These are phyloP conservation scores for Morella rubra DNA, from an alignment of 306 rosid species.

Conservation along the genomic window DNA sequence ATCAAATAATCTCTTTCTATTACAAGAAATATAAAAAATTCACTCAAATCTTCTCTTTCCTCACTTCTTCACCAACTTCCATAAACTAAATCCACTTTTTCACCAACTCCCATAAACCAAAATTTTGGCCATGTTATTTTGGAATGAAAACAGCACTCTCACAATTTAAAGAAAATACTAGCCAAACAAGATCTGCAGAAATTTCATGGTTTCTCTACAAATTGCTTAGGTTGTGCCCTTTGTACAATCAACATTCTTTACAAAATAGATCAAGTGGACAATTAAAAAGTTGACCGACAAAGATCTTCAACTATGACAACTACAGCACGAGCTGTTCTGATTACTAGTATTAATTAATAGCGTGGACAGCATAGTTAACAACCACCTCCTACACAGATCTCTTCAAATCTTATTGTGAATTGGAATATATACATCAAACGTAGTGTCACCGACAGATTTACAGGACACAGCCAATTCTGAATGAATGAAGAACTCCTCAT, in stretches of 20 bases:
- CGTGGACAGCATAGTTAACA: not conserved
- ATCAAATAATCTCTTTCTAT: too few relatives aligned
- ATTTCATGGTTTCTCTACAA: not conserved
- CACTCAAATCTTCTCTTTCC: too few relatives aligned
- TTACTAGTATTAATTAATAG: not conserved
- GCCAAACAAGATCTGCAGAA: not conserved
- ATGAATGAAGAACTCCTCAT: not conserved
- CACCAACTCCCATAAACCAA: too few relatives aligned
- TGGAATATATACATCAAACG: not conserved
- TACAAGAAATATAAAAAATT: too few relatives aligned
- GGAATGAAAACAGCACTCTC: not conserved
- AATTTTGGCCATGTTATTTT: too few relatives aligned
- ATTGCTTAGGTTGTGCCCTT: not conserved
- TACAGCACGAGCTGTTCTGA: not conserved
- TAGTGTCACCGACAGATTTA: not conserved
- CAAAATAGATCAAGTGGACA: not conserved
- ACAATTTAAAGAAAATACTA: not conserved
- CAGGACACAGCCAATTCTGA: not conserved
- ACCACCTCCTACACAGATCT: not conserved
- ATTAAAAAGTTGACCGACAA: not conserved
- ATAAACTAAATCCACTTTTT: too few relatives aligned
- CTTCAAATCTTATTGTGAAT: not conserved
- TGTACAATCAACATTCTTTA: too few relatives aligned
- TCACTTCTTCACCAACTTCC: too few relatives aligned
- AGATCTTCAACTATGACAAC: not conserved